Evolutionary conservation across 2,329 filamentous ascomycete genomes (phyloP), one percentile per base, ranked within the genome.

Genomic region (Fusarium subtropicale): DNA sequence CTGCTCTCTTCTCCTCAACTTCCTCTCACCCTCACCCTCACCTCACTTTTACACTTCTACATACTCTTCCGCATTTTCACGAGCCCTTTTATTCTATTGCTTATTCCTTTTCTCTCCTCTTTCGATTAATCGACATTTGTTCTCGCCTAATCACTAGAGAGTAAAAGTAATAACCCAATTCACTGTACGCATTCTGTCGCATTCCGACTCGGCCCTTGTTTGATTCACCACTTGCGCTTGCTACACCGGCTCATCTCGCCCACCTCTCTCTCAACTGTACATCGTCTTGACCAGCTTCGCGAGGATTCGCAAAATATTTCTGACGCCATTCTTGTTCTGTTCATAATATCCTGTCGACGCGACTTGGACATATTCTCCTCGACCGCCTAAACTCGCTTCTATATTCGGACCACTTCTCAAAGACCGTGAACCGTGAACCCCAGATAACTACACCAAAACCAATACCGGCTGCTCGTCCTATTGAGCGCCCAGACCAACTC

Each of bases 401-500:
- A 61, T 63, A 66, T 64, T 60, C 61, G 64, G 53, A 61, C 65
- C 70, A 53, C 53, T 54, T 64, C 45, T 45, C 54, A 56, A 26
- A 34, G 60, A 56, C 60, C 64, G 47, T 68, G 60, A 67, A 67
- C 65, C 48, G 48, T 52, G 55, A 68, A 66, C 66, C 65, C 60
- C 66, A 64, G 64, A 71, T 66, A 52, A 52, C 48, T 41, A 41
- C 34, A 52, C 48, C 48, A 52, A 41, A 41, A 52, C 48, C 48
- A 52, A 30, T 39, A 66, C 68, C 51, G 53, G 64, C 53, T 56
- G 59, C 64, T 66, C 22, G 67, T 65, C 66, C 64, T 65, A 69
- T 71, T 73, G 68, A 75, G 66, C 68, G 70, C 64, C 71, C 60
- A 55, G 58, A 64, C 45, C 60, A 72, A 70, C 60, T 69, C 68